Base-by-base conservation (phyloP, 805 yeast species). In the Saccharomycopsis synnaedendra region DNA sequence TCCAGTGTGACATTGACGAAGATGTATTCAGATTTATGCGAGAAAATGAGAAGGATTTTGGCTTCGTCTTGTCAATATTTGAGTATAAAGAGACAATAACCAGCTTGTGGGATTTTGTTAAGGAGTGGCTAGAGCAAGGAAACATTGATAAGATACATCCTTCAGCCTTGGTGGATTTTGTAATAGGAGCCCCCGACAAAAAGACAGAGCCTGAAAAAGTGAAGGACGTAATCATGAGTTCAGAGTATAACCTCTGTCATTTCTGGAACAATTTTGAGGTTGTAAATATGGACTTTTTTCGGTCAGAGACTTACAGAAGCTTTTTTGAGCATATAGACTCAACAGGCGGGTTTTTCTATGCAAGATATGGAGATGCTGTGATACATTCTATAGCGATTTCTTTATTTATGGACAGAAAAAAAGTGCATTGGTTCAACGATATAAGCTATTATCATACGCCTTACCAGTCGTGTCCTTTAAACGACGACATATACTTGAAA, bases 321-420 rank as follows among this genome's bases (percentile, higher is more conserved):
- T 85, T 78, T 62, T 84, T 86, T 54, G 78, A 80, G 30, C 67
- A 72, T 57, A 70, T 85, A 51, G 93, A 86, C 59, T 63, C 67
- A 40, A 67, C 80, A 1, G 89, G 94, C 50, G 95, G 95, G 3
- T 82, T 88, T 60, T 87, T 82, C 68, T 87, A 88, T 65, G 86
- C 83, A 64, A 72, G 93, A 60, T 87, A 95, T 89, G 95, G 95
- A 50, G 95, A 86, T 64, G 95, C 94, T 19, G 94, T 94, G 19
- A 80, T 85, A 43, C 89, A 85, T 61, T 80, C 90, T 5, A 78
- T 85, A 54, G 95, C 88, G 28, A 89, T 80, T 29, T 68, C 88
- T 5, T 65, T 87, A 50, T 80, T 87, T 65, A 60, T 85, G 58
- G 75, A 80, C 41, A 75, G 70, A 57, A 76, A 75, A 44, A 69